phyloP scores from a whole-genome alignment of 495 filamentous ascomycete species.

The Neurospora africana region DNA sequence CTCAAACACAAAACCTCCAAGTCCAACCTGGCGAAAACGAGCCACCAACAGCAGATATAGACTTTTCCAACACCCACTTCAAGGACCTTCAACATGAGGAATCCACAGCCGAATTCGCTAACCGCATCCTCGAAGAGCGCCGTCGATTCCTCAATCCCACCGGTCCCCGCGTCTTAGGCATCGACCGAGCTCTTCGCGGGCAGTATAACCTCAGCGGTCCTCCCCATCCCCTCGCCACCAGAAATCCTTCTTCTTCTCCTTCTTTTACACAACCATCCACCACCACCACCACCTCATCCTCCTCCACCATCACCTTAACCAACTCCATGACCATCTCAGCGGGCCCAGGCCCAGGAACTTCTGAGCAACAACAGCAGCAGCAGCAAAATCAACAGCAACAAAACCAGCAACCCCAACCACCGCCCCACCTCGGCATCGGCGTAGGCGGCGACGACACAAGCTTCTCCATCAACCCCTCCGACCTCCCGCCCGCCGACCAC shows the following conservation, averaged over 20 bases:
- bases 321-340: neutral
- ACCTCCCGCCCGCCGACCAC: conserved; percentile 24
- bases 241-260: conserved; percentile 37
- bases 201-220: neutral
- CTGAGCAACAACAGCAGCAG: neutral
- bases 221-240: conserved; percentile 51
- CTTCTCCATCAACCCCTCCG: conserved; percentile 10
- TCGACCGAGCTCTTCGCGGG: conserved; percentile 4
- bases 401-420: neutral
- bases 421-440: conserved; percentile 63
- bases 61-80: conserved; percentile 17
- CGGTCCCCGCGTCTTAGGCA: conserved; percentile 3
- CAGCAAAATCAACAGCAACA: neutral
- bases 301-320: neutral
- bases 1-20: conserved; percentile 8
- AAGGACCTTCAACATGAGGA: conserved; percentile 10
- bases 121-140: conserved; percentile 28
- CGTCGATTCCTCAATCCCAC: conserved; percentile 23
- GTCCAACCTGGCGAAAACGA: neutral
- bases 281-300: neutral
- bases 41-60: conserved; percentile 30
- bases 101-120: conserved; percentile 28
- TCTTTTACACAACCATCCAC: neutral
- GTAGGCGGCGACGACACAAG: conserved; percentile 36
- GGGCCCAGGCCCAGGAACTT: neutral